Evolutionary conservation across 192 early-diverging fungal species (phyloP), one percentile per base, ranked within the genome.

Genomic region (Tieghemiomyces parasiticus): DNA sequence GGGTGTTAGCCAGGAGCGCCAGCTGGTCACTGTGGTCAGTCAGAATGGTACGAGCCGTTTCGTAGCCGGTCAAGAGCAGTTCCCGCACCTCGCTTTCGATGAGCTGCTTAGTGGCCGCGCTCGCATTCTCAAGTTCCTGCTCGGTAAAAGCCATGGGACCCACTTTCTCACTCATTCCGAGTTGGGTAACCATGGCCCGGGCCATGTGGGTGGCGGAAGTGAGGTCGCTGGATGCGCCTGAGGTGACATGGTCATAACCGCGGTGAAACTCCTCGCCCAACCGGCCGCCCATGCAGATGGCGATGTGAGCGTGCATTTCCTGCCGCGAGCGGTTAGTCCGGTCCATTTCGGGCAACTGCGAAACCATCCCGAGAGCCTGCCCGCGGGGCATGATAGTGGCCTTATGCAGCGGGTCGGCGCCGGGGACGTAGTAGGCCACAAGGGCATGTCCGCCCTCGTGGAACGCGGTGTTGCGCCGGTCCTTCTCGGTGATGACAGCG

Each of bases 401-500:
- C 68, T 99, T 99, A 74, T 97, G 93, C 60, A 99, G 66, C 31
- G 95, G 91, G 78, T 88, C 86, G 8, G 97, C 93, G 9, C 93
- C 95, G 22, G 81, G 78, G n/a, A 93, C 97, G 74, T 89, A 92
- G 67, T 90, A 77, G 6, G 95, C 95, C 1, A 94, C 93, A 35
- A 99, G 70, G 0, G 97, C 84, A 70, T 99, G 97, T 0, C 97
- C 97, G 42, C 93, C 95, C 67, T 99, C 97, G 67, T 99, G 97
- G 65, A 97, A 98, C 1, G 97, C 95, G 6, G 95, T 98, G 33
- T 91, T 66, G 24, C 80, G 75, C 65, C 95, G 95, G 64, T 72
- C 80, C 52, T 94, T 83, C 14, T 86, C 87, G 4, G 91, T 90
- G 49, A 97, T 85, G 16, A 96, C 86, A 2, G 93, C 93, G 26